These are phyloP conservation scores for Colletotrichum sp. DNA, from an alignment of 2,329 filamentous ascomycete species.

Conservation along the genomic window DNA sequence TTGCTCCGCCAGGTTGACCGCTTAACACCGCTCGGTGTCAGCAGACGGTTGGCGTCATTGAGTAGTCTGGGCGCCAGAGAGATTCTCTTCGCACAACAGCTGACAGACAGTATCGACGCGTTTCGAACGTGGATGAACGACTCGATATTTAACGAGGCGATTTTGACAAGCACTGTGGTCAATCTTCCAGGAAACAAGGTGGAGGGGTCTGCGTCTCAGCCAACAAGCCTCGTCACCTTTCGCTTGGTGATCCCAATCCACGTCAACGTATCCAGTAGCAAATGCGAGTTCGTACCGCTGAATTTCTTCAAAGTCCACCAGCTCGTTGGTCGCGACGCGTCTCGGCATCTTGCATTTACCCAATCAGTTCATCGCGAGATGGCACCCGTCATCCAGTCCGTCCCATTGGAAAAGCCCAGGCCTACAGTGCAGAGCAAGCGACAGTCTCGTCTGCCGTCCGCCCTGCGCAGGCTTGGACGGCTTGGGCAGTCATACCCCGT, in stretches of 20 bases:
- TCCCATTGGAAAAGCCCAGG: conserved; percentile 23
- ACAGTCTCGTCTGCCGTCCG: not conserved
- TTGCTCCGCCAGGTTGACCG: conserved; percentile 58
- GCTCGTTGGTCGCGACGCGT: conserved; percentile 59
- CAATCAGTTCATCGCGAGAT: conserved; percentile 67
- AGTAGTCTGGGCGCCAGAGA: conserved; percentile 43
- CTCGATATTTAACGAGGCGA: conserved; percentile 49
- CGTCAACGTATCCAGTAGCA: conserved; percentile 52
- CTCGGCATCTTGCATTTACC: conserved; percentile 64
- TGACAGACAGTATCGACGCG: conserved; percentile 47
- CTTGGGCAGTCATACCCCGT: conserved; percentile 23
- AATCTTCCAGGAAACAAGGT: conserved; percentile 38
- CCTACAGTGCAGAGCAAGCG: conserved; percentile 16
- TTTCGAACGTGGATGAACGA: conserved; percentile 49
- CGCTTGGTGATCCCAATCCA: conserved; percentile 68
- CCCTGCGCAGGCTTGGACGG: not conserved
- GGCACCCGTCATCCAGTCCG: conserved; percentile 49
- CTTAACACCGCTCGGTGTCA: conserved; percentile 42
- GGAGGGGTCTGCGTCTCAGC: conserved; percentile 13
- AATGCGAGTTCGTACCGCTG: conserved; percentile 65
- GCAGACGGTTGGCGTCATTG: conserved; percentile 41
- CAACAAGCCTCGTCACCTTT: conserved; percentile 56
- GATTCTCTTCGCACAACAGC: conserved; percentile 47
- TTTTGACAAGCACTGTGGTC: conserved; percentile 47
- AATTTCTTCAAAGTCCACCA: conserved; percentile 72